phyloP scores from a whole-genome alignment of 129 eudicot genomes.

The Centella asiatica region DNA sequence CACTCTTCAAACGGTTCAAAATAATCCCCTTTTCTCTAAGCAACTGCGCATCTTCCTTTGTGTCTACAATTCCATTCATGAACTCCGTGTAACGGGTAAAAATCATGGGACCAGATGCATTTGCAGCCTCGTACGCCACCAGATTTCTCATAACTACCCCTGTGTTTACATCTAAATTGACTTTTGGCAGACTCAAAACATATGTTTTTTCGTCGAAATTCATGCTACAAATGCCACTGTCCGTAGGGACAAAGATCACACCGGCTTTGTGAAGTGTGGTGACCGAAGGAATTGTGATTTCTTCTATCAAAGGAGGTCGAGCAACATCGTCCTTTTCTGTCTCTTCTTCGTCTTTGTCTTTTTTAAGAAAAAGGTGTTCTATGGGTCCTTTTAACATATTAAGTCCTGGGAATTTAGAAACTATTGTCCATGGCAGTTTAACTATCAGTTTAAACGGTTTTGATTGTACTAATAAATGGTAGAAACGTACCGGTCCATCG shows the following conservation, averaged over 20 bases:
- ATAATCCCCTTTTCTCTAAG: background rate
- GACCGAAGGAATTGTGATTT: background rate
- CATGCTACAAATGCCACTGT: background rate
- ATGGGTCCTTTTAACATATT: background rate
- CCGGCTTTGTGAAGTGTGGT: background rate
- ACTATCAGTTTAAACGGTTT: background rate
- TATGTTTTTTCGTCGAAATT: background rate
- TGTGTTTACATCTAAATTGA: background rate
- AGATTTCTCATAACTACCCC: background rate
- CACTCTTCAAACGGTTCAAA: background rate
- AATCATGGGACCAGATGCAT: background rate
- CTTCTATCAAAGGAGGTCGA: background rate
- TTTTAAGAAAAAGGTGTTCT: background rate
- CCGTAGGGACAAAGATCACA: background rate
- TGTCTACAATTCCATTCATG: background rate
- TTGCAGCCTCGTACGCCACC: background rate
- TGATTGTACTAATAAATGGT: background rate
- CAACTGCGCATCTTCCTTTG: background rate
- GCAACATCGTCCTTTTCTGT: background rate
- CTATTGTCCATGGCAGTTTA: background rate
- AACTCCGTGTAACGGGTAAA: constrained; percentile 1
- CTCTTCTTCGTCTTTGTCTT: background rate
- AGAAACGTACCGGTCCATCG: constrained; percentile 4
- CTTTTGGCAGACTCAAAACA: background rate
- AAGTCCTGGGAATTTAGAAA: background rate